Conservation (phyloP, 805 yeast species). For the Metschnikowia aberdeeniae region DNA sequence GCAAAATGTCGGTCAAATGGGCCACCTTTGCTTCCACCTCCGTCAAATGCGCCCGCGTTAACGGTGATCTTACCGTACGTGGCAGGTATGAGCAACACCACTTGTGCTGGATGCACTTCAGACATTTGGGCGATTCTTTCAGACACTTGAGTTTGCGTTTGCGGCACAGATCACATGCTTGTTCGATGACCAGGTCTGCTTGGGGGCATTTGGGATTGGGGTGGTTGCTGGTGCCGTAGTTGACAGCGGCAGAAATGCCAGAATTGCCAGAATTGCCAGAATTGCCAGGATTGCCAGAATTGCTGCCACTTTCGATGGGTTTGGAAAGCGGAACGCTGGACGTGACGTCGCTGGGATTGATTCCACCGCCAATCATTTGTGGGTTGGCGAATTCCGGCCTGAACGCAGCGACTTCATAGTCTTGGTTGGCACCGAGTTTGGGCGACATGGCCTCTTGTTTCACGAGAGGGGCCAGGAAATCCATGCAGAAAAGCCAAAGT, state of each 20-base stretch:
- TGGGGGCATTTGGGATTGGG: background rate
- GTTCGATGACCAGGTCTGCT: conserved; percentile 35
- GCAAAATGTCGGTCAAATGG: conserved; percentile 28
- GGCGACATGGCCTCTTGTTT: conserved; percentile 3
- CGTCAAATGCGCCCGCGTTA: conserved; percentile 77
- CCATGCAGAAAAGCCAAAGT: background rate
- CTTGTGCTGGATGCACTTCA: conserved; percentile 65
- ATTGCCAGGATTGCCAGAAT: too few species aligned
- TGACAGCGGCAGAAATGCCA: too few species aligned
- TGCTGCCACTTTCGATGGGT: too few species aligned
- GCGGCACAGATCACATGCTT: conserved; percentile 81
- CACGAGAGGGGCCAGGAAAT: background rate
- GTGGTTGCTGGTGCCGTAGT: background rate
- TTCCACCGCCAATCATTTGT: too few species aligned
- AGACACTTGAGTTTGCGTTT: conserved; percentile 77
- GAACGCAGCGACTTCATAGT: background rate
- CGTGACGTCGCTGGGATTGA: too few species aligned
- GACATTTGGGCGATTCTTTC: conserved; percentile 70
- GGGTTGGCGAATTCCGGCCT: too few species aligned
- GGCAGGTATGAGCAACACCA: conserved; percentile 83
- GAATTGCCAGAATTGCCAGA: too few species aligned
- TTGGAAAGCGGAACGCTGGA: too few species aligned
- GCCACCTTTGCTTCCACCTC: conserved; percentile 55
- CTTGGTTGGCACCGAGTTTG: background rate
- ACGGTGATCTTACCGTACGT: conserved; percentile 69